phyloP scores from a whole-genome alignment of 2,329 filamentous ascomycete species.

The Magnaporthiopsis incrustans region DNA sequence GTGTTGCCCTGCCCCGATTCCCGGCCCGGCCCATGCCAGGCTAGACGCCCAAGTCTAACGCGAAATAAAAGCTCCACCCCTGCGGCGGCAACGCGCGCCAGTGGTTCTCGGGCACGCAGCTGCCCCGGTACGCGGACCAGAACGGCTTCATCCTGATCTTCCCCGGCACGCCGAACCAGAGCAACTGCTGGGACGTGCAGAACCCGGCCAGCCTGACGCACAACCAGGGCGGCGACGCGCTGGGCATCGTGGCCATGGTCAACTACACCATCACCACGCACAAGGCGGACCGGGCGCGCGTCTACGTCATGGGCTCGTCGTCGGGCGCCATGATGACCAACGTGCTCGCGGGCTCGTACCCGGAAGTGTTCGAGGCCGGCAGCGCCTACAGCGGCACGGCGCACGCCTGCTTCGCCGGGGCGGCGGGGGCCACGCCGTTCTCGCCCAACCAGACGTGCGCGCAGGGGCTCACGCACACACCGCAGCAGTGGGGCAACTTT shows the following conservation, averaged over 20 bases:
- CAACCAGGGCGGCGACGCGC: constrained; percentile 38
- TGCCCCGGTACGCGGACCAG: constrained; percentile 36
- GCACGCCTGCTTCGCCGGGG: constrained; percentile 40
- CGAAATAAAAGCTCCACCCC: constrained; percentile 7
- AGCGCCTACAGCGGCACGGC: constrained; percentile 45
- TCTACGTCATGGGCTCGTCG: constrained; percentile 40
- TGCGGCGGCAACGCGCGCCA: constrained; percentile 21
- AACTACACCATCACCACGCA: constrained; percentile 38
- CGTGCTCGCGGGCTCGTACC: constrained; percentile 45
- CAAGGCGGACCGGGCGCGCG: constrained; percentile 34
- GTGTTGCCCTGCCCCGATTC: neutral
- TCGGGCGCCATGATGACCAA: constrained; percentile 49
- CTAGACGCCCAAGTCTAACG: neutral
- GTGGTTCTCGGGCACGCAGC: constrained; percentile 43
- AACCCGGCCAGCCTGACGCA: constrained; percentile 38
- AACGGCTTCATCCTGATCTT: constrained; percentile 44
- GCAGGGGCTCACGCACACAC: constrained; percentile 35
- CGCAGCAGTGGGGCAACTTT: constrained; percentile 27
- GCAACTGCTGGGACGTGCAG: constrained; percentile 50
- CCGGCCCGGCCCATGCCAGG: too few relatives aligned
- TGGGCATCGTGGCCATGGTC: constrained; percentile 44
- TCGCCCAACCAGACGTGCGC: constrained; percentile 43
- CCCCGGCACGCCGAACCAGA: constrained; percentile 35
- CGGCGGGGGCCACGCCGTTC: constrained; percentile 5
- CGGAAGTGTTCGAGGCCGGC: constrained; percentile 44